Conservation (phyloP, 768 basidiomycete species). For the Leccinum uliginosum region DNA sequence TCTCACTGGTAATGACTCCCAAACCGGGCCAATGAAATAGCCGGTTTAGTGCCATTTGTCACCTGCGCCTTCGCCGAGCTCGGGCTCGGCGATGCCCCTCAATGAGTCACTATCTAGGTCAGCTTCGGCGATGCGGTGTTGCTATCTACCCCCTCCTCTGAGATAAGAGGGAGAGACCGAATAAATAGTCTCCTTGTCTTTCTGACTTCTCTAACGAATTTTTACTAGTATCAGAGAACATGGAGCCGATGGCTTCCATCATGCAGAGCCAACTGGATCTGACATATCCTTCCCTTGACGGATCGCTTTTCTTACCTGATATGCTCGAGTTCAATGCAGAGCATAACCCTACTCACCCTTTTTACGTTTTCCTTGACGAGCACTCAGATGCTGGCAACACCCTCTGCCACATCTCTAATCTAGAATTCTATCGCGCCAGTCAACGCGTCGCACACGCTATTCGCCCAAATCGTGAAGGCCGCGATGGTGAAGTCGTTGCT, state of each 20-base stretch:
- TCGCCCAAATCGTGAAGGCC: slow-evolving; percentile 30
- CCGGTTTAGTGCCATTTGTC: not conserved
- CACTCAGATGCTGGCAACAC: not conserved
- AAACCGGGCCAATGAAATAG: not conserved
- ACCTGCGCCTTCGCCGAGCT: not conserved
- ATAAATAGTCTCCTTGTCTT: not conserved
- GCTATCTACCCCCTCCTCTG: not conserved
- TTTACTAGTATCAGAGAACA: not conserved
- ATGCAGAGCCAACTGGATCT: not conserved
- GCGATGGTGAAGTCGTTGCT: slow-evolving; percentile 33
- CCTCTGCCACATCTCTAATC: slow-evolving; percentile 31
- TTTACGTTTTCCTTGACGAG: slow-evolving; percentile 31
- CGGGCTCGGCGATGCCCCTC: not conserved
- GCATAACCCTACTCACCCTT: slow-evolving; percentile 30
- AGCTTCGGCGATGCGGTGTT: not conserved
- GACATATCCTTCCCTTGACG: slow-evolving; percentile 29
- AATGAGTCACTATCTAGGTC: not conserved
- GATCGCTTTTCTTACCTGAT: slow-evolving; percentile 25
- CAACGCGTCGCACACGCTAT: slow-evolving; percentile 40
- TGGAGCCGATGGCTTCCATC: not conserved
- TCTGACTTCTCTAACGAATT: not conserved
- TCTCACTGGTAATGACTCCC: too few species aligned
- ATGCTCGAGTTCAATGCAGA: slow-evolving; percentile 25
- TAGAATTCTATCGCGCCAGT: slow-evolving; percentile 43
- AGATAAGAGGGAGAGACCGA: not conserved